Conservation (phyloP, 805 yeast species). For the Blastobotrys terrestris region DNA sequence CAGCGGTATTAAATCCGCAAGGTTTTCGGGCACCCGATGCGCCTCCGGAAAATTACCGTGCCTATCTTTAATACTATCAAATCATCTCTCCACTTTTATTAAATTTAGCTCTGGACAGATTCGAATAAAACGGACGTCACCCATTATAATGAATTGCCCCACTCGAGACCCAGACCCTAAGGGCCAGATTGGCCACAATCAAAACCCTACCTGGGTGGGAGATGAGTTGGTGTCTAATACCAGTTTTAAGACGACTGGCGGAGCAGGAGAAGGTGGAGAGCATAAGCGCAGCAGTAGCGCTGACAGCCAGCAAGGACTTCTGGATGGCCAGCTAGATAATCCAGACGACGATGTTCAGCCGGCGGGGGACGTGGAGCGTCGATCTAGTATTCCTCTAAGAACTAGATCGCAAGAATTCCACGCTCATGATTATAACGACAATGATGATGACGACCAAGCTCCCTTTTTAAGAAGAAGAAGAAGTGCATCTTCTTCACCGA, state of each 20-base stretch:
- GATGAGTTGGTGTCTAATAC: conserved; percentile 19
- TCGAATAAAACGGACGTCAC: too few relatives aligned
- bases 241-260: conserved; percentile 10
- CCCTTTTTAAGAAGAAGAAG: neutral
- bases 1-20: too few relatives aligned
- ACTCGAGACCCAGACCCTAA: conserved; percentile 27
- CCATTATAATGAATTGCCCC: conserved; percentile 24
- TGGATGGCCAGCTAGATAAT: neutral
- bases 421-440: neutral
- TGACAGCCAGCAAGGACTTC: neutral
- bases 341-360: neutral
- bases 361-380: neutral
- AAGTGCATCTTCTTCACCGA: neutral
- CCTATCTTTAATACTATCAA: neutral
- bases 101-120: neutral
- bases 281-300: neutral
- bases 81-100: neutral
- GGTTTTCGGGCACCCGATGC: neutral
- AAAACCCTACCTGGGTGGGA: conserved; percentile 22
- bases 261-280: neutral
- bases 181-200: conserved; percentile 22
- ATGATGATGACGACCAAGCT: neutral
- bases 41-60: neutral
- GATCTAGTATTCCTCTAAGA: neutral
- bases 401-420: neutral